Evolutionary conservation across 1,284 basidiomycete species (phyloP).

Genomic region (Cerrena zonata): DNA sequence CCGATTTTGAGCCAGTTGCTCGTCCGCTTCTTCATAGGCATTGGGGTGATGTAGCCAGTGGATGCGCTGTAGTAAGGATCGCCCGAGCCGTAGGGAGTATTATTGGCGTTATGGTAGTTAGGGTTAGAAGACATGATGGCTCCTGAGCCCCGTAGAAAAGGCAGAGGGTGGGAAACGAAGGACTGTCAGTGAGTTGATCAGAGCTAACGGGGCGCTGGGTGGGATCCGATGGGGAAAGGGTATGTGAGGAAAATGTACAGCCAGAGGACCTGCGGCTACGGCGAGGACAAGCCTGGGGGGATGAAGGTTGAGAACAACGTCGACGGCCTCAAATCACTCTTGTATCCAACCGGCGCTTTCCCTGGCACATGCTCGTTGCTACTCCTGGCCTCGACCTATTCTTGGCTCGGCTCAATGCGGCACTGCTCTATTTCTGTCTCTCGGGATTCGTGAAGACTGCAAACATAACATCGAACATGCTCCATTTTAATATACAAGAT

Average conservation of each 20-base stretch:
- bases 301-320: not conserved
- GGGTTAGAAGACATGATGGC: conserved; percentile 26
- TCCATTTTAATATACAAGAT: not conserved
- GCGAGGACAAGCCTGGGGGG: not conserved
- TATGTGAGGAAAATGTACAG: not conserved
- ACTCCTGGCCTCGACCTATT: not conserved
- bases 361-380: not conserved
- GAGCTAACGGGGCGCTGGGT: not conserved
- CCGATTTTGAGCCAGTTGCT: conserved; percentile 65
- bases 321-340: not conserved
- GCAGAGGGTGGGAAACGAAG: conserved; percentile 21
- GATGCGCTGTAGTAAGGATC: conserved; percentile 66
- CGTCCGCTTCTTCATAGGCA: conserved; percentile 31
- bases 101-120: conserved; percentile 44
- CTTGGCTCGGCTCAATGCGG: not conserved
- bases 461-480: not conserved
- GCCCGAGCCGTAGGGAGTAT: conserved; percentile 45
- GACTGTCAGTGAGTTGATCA: conserved; percentile 18
- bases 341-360: not conserved
- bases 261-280: not conserved
- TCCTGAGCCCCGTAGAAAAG: conserved; percentile 11
- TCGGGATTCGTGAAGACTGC: not conserved
- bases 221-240: not conserved
- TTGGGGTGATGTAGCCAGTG: conserved; percentile 57
- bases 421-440: not conserved